A percentile compares a stretch with the other conserved stretches of the same genome.
phyloP scores from a whole-genome alignment of 306 rosid genomes.

The Canavalia ensiformis region DNA sequence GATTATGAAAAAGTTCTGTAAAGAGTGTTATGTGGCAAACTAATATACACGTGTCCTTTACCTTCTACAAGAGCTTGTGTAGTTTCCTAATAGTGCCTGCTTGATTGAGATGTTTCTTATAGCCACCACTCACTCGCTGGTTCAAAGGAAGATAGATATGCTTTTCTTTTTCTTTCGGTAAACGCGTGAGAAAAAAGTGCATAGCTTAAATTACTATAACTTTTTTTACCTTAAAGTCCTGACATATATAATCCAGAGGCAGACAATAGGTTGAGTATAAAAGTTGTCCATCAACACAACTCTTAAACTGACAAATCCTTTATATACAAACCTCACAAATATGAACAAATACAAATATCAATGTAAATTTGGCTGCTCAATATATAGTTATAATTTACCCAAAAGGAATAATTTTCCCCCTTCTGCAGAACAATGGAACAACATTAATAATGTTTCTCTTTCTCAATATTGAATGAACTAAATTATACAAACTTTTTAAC shows the following conservation, averaged over 20 bases:
- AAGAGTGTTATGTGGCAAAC: conserved; percentile 31
- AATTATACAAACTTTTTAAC: not conserved
- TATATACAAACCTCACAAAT: not conserved
- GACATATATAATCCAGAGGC: not conserved
- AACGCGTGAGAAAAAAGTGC: conserved; percentile 14
- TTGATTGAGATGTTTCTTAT: conserved; percentile 44
- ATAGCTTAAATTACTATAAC: not conserved
- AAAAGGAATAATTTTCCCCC: not conserved
- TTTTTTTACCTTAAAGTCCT: not conserved
- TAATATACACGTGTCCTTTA: conserved; percentile 37
- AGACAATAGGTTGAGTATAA: not conserved
- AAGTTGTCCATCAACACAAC: not conserved
- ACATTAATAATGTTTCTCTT: not conserved
- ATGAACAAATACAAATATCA: not conserved
- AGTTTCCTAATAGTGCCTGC: not conserved
- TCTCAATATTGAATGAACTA: not conserved
- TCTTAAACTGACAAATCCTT: not conserved
- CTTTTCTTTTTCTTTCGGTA: not conserved
- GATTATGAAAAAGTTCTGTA: not conserved
- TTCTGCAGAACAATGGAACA: not conserved
- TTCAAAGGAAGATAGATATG: conserved; percentile 6
- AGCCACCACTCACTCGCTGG: not conserved
- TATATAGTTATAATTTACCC: not conserved
- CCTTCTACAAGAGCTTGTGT: not conserved
- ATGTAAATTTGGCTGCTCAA: not conserved